These are phyloP conservation scores for Penicillium bialowiezense DNA, from an alignment of 495 filamentous ascomycete species.

Conservation along the genomic window DNA sequence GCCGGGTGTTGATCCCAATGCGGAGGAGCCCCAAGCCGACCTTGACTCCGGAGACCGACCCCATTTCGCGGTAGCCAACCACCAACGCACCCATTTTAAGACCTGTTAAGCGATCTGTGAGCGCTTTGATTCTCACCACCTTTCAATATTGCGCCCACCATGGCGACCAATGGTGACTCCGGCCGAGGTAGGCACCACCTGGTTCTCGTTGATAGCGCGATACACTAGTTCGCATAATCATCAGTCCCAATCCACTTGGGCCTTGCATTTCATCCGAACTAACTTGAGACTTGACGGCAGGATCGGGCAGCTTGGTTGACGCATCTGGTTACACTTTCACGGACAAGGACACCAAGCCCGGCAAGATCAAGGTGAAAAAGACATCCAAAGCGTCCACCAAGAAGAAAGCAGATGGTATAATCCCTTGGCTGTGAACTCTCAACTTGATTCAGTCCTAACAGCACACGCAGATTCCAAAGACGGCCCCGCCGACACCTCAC, in stretches of 20 bases:
- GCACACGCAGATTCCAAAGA: slow-evolving; percentile 23
- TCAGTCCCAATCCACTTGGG: background rate
- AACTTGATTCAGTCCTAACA: background rate
- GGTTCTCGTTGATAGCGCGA: slow-evolving; percentile 3
- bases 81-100: background rate
- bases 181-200: slow-evolving; percentile 31
- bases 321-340: slow-evolving; percentile 49
- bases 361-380: slow-evolving; percentile 70
- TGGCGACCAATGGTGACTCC: slow-evolving; percentile 40
- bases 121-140: slow-evolving; percentile 1
- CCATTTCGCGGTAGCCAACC: slow-evolving; percentile 7
- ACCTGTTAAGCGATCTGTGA: slow-evolving; percentile 3
- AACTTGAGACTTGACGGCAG: slow-evolving; percentile 13
- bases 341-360: slow-evolving; percentile 61
- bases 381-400: slow-evolving; percentile 51
- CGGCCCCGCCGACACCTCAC: slow-evolving; percentile 30
- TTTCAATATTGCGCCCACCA: slow-evolving; percentile 18
- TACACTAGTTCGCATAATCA: background rate
- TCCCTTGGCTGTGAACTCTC: background rate
- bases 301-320: slow-evolving; percentile 45
- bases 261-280: slow-evolving; percentile 6
- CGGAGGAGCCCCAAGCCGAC: slow-evolving; percentile 37
- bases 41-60: slow-evolving; percentile 18
- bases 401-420: slow-evolving; percentile 50
- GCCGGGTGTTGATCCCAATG: slow-evolving; percentile 25